Percentiles rank a stretch among this genome's conserved stretches.
Conservation (phyloP, 495 filamentous ascomycete species). For the Trichoderma orchidacearum region DNA sequence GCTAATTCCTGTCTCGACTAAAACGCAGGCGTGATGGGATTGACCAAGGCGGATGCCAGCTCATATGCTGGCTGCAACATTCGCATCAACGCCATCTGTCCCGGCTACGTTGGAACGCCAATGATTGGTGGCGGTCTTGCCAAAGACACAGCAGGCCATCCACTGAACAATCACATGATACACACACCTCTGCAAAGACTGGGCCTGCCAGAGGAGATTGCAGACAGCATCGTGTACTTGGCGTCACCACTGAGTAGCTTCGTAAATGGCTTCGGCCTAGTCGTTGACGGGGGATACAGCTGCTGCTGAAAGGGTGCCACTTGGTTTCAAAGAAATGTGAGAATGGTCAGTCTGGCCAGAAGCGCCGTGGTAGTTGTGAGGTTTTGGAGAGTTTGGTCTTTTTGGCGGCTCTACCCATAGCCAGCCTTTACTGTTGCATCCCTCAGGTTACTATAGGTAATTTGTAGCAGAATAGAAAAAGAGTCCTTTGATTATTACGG, state of each 20-base stretch:
- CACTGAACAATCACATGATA: constrained; percentile 1
- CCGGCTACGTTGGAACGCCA: constrained; percentile 29
- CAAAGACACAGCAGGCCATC: constrained; percentile 8
- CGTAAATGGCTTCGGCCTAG: constrained; percentile 16
- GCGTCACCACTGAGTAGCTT: constrained; percentile 26
- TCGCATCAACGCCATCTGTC: constrained; percentile 37
- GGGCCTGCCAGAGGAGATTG: constrained; percentile 22
- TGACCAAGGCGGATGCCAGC: constrained; percentile 34
- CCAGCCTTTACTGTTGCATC: no score
- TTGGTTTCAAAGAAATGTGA: no score
- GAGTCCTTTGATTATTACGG: no score
- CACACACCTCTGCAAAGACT: constrained; percentile 14
- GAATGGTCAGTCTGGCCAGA: no score
- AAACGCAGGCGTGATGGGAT: constrained; percentile 11
- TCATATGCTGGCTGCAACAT: constrained; percentile 28
- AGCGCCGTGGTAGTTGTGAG: no score
- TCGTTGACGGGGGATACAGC: constrained; percentile 10
- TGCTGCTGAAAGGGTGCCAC: not conserved
- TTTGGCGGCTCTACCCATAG: no score
- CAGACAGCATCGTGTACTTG: constrained; percentile 19
- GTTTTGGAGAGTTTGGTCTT: no score
- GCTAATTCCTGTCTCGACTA: no score
- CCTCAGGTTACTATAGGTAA: no score
- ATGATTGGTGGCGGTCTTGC: constrained; percentile 22
- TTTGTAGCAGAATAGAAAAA: no score